phyloP scores from a whole-genome alignment of 2,329 filamentous ascomycete genomes.

The Aureobasidium sp. region DNA sequence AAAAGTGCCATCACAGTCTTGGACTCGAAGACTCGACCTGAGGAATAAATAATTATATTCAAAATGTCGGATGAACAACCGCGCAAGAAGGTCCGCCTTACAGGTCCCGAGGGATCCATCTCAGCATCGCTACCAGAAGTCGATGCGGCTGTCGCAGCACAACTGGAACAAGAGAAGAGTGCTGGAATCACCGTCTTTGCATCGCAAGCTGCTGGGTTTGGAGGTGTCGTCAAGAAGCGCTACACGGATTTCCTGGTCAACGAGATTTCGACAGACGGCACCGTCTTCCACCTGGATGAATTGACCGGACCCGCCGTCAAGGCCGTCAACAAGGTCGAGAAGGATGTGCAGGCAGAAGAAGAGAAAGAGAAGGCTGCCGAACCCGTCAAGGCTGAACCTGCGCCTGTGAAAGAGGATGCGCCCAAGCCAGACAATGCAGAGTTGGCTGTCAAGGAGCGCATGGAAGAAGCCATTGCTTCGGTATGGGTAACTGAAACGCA shows the following conservation, averaged over 20 bases:
- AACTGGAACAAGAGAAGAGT: conserved; percentile 36
- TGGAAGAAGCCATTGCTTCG: conserved; percentile 10
- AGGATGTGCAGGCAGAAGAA: conserved; percentile 2
- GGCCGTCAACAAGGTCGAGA: conserved; percentile 13
- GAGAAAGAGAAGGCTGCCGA: conserved; percentile 6
- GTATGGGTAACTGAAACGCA: neutral
- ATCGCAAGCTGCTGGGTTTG: conserved; percentile 52
- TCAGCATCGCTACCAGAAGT: neutral
- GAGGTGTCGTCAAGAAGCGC: conserved; percentile 62
- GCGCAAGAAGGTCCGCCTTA: conserved; percentile 14
- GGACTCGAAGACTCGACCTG: neutral
- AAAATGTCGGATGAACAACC: conserved; percentile 15
- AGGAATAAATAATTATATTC: neutral
- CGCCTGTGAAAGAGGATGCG: conserved; percentile 11
- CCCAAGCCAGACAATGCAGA: conserved; percentile 11
- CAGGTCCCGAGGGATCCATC: conserved; percentile 3
- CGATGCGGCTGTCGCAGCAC: conserved; percentile 15
- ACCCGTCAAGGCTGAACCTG: neutral
- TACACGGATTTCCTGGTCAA: conserved; percentile 93
- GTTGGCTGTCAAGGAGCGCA: conserved; percentile 5
- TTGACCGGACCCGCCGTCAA: conserved; percentile 27
- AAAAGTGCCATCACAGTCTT: neutral
- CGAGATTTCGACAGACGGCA: conserved; percentile 70
- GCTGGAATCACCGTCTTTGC: conserved; percentile 60
- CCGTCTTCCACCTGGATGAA: conserved; percentile 64